Percentiles rank a stretch among this genome's conserved stretches.
phyloP scores from a whole-genome alignment of 2,329 filamentous ascomycete species.

The Botrytis porri region DNA sequence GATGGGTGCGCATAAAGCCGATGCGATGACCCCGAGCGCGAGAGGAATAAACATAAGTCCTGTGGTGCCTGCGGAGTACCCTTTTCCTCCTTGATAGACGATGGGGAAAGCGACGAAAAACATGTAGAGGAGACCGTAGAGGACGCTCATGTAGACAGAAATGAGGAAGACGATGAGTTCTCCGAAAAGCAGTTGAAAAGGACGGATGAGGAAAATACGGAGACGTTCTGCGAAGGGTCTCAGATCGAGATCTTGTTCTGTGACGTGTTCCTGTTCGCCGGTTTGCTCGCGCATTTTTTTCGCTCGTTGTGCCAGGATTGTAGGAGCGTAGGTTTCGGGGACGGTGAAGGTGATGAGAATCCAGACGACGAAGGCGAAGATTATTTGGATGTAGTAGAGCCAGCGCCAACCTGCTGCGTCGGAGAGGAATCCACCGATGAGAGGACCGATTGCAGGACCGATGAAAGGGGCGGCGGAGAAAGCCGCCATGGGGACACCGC shows the following conservation, averaged over 20 bases:
- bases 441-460: constrained; percentile 72
- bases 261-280: constrained; percentile 65
- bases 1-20: constrained; percentile 64
- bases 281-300: constrained; percentile 68
- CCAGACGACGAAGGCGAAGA: constrained; percentile 68
- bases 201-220: constrained; percentile 71
- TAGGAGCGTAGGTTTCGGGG: constrained; percentile 83
- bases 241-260: constrained; percentile 75
- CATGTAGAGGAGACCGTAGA: constrained; percentile 58
- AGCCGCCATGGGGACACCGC: constrained; percentile 82
- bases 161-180: constrained; percentile 86
- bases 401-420: constrained; percentile 74
- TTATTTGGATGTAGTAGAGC: constrained; percentile 85
- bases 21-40: constrained; percentile 69
- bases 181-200: constrained; percentile 79
- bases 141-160: constrained; percentile 74
- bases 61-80: constrained; percentile 68
- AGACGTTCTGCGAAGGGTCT: constrained; percentile 67
- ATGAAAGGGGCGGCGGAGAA: constrained; percentile 82
- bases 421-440: constrained; percentile 73
- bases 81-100: constrained; percentile 72
- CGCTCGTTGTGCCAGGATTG: constrained; percentile 68
- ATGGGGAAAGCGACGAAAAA: constrained; percentile 53
- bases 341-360: constrained; percentile 81
- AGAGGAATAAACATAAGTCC: constrained; percentile 87